phyloP scores from a whole-genome alignment of 768 basidiomycete genomes.

The Lactarius psammicola region DNA sequence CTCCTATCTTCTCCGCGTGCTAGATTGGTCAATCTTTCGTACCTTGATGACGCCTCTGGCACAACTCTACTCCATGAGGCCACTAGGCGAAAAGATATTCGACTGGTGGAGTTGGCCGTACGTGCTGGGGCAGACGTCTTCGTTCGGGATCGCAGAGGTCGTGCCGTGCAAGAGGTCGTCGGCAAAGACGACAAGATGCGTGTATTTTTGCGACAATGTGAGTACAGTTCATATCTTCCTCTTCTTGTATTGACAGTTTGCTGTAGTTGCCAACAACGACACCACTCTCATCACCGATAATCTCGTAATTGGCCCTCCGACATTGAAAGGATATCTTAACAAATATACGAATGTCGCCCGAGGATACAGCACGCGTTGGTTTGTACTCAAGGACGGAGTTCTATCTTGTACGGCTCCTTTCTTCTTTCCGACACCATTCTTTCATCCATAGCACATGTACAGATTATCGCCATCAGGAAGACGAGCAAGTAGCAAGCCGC shows the following conservation, averaged over 20 bases:
- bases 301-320: conserved; percentile 50
- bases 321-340: conserved; percentile 75
- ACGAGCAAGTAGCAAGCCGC: conserved; percentile 80
- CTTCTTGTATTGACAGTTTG: not conserved
- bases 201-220: conserved; percentile 82
- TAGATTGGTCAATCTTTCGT: conserved; percentile 70
- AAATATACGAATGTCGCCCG: conserved; percentile 93
- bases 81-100: conserved; percentile 73
- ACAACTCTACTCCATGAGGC: conserved; percentile 85
- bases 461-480: conserved; percentile 87
- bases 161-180: conserved; percentile 63
- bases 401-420: conserved; percentile 65
- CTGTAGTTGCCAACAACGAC: conserved; percentile 75
- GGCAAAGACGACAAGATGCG: conserved; percentile 79
- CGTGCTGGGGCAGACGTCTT: conserved; percentile 89
- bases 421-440: not conserved
- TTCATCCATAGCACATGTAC: conserved; percentile 8
- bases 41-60: conserved; percentile 77
- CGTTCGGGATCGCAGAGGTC: conserved; percentile 70
- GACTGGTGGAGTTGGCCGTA: conserved; percentile 79
- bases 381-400: conserved; percentile 81
- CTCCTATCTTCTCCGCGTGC: conserved; percentile 69
- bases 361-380: conserved; percentile 90
- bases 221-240: conserved; percentile 33
- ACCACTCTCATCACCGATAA: conserved; percentile 59